Percentiles rank a stretch among this genome's conserved stretches.
Conservation (phyloP, 371 early-diverging fungal species). For the Circinella minor region DNA sequence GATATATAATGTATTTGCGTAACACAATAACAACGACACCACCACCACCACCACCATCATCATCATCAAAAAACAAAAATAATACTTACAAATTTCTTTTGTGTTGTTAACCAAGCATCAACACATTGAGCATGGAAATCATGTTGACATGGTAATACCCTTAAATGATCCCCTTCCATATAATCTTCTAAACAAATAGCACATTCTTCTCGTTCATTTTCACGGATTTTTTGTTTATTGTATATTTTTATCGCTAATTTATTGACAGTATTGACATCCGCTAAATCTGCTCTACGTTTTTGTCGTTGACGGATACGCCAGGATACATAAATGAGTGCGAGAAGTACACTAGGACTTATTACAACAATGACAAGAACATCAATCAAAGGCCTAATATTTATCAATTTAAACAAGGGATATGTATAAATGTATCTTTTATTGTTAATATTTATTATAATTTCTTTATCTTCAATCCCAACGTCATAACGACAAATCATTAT, state of each 20-base stretch:
- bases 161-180: conserved; percentile 73
- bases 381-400: conserved; percentile 56
- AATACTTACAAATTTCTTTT: conserved; percentile 74
- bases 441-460: too few relatives aligned
- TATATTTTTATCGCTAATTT: conserved; percentile 65
- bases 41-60: too few relatives aligned
- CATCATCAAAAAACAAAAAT: not conserved
- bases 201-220: conserved; percentile 79
- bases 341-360: conserved; percentile 70
- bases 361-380: conserved; percentile 75
- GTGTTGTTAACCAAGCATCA: conserved; percentile 84
- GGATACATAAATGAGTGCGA: conserved; percentile 69
- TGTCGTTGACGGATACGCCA: conserved; percentile 70
- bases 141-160: conserved; percentile 90
- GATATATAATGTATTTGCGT: too few relatives aligned
- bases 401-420: too few relatives aligned
- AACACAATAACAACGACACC: not conserved
- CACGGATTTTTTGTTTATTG: conserved; percentile 53
- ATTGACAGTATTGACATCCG: conserved; percentile 68
- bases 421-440: not conserved
- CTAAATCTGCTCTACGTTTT: conserved; percentile 61
- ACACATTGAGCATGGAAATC: conserved; percentile 92
- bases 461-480: not conserved
- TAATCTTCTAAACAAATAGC: conserved; percentile 95
- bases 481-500: too few relatives aligned